These are phyloP conservation scores for Linum tenue DNA, from an alignment of 345 rosid genomes.

Conservation along the genomic window DNA sequence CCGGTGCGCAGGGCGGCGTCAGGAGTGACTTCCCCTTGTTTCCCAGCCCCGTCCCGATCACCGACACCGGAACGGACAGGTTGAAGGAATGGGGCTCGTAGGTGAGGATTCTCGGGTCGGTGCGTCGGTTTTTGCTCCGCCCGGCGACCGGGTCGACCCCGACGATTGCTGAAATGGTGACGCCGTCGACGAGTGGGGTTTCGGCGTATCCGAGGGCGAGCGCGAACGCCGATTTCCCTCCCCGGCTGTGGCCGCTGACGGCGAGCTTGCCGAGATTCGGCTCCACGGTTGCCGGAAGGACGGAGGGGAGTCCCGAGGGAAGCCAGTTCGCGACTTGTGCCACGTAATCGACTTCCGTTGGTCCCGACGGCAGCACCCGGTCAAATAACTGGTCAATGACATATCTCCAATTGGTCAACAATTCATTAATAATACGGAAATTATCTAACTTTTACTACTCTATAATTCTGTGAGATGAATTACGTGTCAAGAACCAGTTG, in stretches of 20 bases:
- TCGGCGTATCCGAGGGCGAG: conserved; percentile 20
- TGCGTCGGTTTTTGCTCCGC: not conserved
- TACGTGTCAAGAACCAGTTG: no score
- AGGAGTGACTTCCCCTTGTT: not conserved
- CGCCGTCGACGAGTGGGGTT: no score
- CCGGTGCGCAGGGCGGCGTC: conserved; percentile 23
- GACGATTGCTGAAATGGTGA: conserved; percentile 14
- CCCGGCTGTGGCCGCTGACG: conserved; percentile 36
- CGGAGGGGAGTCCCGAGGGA: conserved; percentile 4
- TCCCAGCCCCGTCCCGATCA: conserved; percentile 30
- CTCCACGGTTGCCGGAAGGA: conserved; percentile 13
- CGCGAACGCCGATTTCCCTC: conserved; percentile 31
- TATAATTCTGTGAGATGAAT: no score
- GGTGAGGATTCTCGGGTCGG: conserved; percentile 22
- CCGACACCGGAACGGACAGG: conserved; percentile 13
- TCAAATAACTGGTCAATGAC: not conserved
- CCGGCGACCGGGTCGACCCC: conserved; percentile 38
- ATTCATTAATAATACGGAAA: no score
- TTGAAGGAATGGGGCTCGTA: no score
- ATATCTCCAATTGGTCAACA: no score
- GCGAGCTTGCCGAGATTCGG: conserved; percentile 13
- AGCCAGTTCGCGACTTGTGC: conserved; percentile 28
- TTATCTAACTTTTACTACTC: no score
- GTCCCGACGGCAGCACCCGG: not conserved
- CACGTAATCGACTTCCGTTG: conserved; percentile 20